A percentile compares a stretch with the other conserved stretches of the same genome.
phyloP scores from a whole-genome alignment of 2,329 filamentous ascomycete species.

The Claviceps sorghi region DNA sequence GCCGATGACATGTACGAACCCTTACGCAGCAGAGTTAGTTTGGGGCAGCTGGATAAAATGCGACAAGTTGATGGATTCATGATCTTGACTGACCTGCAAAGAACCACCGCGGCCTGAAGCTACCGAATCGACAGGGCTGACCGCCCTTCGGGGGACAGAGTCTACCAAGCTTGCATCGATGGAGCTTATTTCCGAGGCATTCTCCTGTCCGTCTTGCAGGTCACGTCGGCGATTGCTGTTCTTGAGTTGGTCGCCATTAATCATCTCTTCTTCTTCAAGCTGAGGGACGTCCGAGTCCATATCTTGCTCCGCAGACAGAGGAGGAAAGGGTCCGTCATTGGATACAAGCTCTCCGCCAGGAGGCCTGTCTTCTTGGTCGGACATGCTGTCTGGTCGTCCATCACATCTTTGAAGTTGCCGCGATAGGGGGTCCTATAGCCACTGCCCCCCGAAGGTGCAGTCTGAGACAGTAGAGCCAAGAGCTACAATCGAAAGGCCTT shows the following conservation, averaged over 20 bases:
- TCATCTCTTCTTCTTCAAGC: constrained; percentile 1
- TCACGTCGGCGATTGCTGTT: constrained; percentile 25
- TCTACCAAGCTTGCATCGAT: constrained; percentile 32
- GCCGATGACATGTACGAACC: constrained; percentile 50
- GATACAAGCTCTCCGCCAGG: constrained; percentile 23
- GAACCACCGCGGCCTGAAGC: constrained; percentile 70
- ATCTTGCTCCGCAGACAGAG: constrained; percentile 17
- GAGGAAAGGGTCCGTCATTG: constrained; percentile 25
- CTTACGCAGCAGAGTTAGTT: constrained; percentile 25
- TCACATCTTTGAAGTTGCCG: constrained; percentile 15
- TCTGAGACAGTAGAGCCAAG: background rate
- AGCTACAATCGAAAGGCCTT: background rate
- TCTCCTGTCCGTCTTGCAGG: constrained; percentile 27
- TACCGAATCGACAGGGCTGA: constrained; percentile 54
- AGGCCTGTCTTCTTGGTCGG: constrained; percentile 32
- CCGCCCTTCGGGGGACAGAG: constrained; percentile 36
- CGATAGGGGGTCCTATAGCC: background rate
- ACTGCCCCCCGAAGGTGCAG: background rate
- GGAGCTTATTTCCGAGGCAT: constrained; percentile 38
- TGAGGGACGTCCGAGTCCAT: constrained; percentile 8
- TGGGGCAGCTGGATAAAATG: background rate
- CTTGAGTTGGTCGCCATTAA: constrained; percentile 1
- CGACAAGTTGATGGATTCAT: background rate
- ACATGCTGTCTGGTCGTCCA: constrained; percentile 29
- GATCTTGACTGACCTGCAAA: constrained; percentile 44